These are phyloP conservation scores for Plasmopara viticola DNA, from an alignment of 352 stramenopile genomes.

Conservation along the genomic window DNA sequence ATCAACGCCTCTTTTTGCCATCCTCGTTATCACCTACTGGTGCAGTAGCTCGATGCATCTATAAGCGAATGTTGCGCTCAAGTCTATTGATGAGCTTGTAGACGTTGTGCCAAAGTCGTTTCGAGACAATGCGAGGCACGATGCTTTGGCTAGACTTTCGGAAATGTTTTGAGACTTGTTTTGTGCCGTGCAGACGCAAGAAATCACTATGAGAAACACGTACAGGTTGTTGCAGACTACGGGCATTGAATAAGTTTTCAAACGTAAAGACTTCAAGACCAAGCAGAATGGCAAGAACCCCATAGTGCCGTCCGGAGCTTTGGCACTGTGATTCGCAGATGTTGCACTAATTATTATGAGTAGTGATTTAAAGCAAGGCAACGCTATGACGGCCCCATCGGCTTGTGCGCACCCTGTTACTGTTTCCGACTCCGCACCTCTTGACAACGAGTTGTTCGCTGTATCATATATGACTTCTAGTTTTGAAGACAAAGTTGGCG, in stretches of 20 bases:
- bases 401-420: constrained; percentile 33
- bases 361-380: neutral
- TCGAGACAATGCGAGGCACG: constrained; percentile 38
- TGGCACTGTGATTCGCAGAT: constrained; percentile 55
- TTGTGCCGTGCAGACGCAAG: constrained; percentile 49
- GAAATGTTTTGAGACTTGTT: constrained; percentile 80
- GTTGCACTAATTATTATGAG: constrained; percentile 64
- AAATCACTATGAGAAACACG: constrained; percentile 72
- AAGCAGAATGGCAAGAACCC: constrained; percentile 42
- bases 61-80: constrained; percentile 62
- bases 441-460: constrained; percentile 24
- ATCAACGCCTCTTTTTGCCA: constrained; percentile 60
- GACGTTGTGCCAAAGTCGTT: constrained; percentile 53
- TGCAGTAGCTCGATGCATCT: constrained; percentile 75
- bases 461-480: constrained; percentile 11
- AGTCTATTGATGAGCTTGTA: constrained; percentile 59
- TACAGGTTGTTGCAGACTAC: constrained; percentile 48
- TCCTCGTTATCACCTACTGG: constrained; percentile 70
- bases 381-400: constrained; percentile 2
- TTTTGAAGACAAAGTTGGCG: constrained; percentile 14
- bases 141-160: constrained; percentile 54
- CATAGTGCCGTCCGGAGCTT: constrained; percentile 32
- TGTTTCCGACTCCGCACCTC: constrained; percentile 41
- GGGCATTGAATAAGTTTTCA: constrained; percentile 11
- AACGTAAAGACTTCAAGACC: constrained; percentile 7